These are phyloP conservation scores for Suillus brevipes DNA, from an alignment of 768 basidiomycete species.

Conservation along the genomic window DNA sequence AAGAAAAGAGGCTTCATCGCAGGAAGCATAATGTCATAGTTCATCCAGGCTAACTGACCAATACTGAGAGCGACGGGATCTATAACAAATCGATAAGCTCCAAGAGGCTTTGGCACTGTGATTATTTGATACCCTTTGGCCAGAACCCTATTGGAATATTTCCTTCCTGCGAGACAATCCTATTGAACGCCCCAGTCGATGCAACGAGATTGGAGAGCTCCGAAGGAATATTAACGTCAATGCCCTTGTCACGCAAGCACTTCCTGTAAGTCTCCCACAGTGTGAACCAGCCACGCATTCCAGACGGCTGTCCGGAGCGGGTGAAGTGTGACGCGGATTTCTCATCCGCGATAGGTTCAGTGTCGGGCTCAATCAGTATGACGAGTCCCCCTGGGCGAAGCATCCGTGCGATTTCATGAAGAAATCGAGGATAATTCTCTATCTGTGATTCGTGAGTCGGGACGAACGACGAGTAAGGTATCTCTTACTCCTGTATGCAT, in stretches of 20 bases:
- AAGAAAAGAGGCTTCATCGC: conserved; percentile 63
- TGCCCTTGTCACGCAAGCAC: conserved; percentile 49
- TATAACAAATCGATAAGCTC: conserved; percentile 26
- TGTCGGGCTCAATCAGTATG: conserved; percentile 63
- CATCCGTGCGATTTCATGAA: conserved; percentile 63
- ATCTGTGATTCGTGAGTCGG: conserved; percentile 43
- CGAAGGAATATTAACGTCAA: conserved; percentile 60
- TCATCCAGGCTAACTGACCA: conserved; percentile 75
- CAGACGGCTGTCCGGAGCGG: conserved; percentile 34
- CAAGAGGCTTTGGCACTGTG: conserved; percentile 11
- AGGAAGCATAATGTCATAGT: conserved; percentile 64
- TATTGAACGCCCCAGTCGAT: conserved; percentile 53
- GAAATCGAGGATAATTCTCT: conserved; percentile 57
- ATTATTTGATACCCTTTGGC: conserved; percentile 47
- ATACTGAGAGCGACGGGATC: conserved; percentile 61
- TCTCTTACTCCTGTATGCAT: conserved; percentile 63
- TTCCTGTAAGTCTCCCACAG: conserved; percentile 63
- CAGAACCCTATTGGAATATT: conserved; percentile 70
- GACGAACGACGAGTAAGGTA: conserved; percentile 15
- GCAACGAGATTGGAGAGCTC: conserved; percentile 52
- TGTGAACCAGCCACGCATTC: conserved; percentile 58
- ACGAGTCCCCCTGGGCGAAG: conserved; percentile 71
- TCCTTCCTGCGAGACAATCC: conserved; percentile 53
- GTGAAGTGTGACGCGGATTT: conserved; percentile 39
- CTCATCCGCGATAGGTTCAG: conserved; percentile 49